These are phyloP conservation scores for Antarctomyces pellizariae DNA, from an alignment of 495 filamentous ascomycete species.

Conservation along the genomic window DNA sequence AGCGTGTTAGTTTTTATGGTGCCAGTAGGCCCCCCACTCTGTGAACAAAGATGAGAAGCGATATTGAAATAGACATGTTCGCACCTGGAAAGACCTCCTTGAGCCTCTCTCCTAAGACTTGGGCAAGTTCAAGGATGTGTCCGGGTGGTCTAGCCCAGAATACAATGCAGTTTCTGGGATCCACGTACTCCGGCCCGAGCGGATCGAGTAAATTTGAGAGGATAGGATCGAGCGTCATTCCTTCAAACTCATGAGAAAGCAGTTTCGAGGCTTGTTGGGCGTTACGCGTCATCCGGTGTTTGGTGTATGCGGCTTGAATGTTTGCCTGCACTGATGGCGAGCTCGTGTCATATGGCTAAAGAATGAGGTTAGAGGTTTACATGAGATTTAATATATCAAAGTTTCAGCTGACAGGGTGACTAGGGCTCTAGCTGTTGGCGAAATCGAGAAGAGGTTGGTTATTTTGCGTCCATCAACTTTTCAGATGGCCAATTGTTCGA, in stretches of 20 bases:
- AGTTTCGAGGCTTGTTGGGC: constrained; percentile 43
- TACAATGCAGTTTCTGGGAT: constrained; percentile 58
- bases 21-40: background rate
- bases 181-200: constrained; percentile 39
- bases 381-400: too few relatives aligned
- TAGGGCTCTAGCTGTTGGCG: too few relatives aligned
- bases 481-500: too few relatives aligned
- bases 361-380: too few relatives aligned
- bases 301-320: constrained; percentile 49
- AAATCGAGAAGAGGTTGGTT: too few relatives aligned
- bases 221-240: constrained; percentile 52
- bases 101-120: constrained; percentile 42
- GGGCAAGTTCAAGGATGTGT: constrained; percentile 38
- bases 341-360: too few relatives aligned
- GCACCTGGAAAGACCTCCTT: constrained; percentile 37
- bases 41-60: background rate
- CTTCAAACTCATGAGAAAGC: constrained; percentile 38
- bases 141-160: constrained; percentile 72
- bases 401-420: too few relatives aligned
- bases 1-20: constrained; percentile 3
- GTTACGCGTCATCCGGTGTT: constrained; percentile 52
- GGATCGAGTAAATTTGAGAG: constrained; percentile 40
- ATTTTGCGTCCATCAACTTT: too few relatives aligned
- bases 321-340: constrained; percentile 25
- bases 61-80: constrained; percentile 9